Percentiles rank a stretch among this genome's conserved stretches.
These are phyloP conservation scores for Heritiera littoralis DNA, from an alignment of 345 rosid genomes.

Conservation along the genomic window DNA sequence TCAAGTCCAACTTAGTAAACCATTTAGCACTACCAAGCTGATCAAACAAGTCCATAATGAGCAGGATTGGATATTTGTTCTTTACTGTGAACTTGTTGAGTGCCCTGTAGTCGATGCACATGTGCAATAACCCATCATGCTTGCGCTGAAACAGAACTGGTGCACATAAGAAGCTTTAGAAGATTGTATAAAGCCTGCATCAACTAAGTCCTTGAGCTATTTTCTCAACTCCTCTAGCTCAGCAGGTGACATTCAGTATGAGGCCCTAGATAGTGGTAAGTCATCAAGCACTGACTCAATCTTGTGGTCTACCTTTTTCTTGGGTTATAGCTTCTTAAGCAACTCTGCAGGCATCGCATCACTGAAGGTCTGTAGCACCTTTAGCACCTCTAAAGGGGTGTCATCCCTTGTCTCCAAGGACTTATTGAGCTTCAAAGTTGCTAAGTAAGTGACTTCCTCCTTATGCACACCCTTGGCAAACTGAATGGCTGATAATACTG, in stretches of 20 bases:
- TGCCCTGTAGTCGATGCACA: not conserved
- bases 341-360: too few species aligned
- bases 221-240: not conserved
- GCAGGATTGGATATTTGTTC: not conserved
- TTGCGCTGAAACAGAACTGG: not conserved
- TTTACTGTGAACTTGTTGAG: constrained; percentile 13
- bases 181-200: not conserved
- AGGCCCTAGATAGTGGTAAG: not conserved
- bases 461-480: too few species aligned
- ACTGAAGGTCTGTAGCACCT: too few species aligned
- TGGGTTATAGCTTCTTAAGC: too few species aligned
- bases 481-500: too few species aligned
- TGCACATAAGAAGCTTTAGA: not conserved
- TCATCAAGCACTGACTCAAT: not conserved
- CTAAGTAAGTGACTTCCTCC: too few species aligned
- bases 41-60: constrained; percentile 7
- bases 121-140: not conserved
- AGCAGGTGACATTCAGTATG: too few species aligned
- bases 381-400: too few species aligned
- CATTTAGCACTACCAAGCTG: not conserved
- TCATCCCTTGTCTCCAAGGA: too few species aligned
- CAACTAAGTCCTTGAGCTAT: not conserved
- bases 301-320: too few species aligned
- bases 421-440: too few species aligned
- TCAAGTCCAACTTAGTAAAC: constrained; percentile 13